Evolutionary conservation across 164 flowering plant species (phyloP).

Genomic region (Tinospora cordifolia): DNA sequence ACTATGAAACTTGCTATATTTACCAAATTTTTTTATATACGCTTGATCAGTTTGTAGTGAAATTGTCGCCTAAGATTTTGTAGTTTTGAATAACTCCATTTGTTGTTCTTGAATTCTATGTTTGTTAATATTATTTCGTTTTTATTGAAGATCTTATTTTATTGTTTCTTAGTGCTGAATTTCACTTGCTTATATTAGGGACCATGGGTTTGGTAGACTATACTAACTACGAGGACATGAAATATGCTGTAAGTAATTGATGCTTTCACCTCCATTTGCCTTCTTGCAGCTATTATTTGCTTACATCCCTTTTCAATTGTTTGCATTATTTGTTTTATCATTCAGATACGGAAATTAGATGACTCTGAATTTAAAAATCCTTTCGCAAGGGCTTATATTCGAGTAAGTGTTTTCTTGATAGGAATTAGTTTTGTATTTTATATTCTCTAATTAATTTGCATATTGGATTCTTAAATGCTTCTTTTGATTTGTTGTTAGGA

Average conservation of each 20-base stretch:
- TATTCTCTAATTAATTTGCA: neutral
- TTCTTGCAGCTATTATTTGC: neutral
- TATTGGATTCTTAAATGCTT: neutral
- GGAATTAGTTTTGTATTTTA: neutral
- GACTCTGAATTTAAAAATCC: constrained; percentile 94
- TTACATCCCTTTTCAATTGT: neutral
- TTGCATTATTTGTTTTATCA: constrained; percentile 4
- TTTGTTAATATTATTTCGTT: neutral
- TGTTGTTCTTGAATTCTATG: neutral
- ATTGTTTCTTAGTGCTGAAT: neutral
- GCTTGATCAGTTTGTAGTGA: neutral
- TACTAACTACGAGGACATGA: constrained; percentile 91
- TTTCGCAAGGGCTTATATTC: constrained; percentile 67
- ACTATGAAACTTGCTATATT: too few species aligned
- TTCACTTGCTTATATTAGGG: constrained; percentile 37
- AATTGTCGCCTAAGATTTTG: neutral
- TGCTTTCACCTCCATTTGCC: neutral
- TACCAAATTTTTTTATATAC: too few species aligned
- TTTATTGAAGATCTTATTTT: neutral
- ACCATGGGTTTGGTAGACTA: constrained; percentile 91
- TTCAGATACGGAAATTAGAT: constrained; percentile 84
- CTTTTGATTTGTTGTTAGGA: neutral
- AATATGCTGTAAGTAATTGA: constrained; percentile 80
- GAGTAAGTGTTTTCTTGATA: constrained; percentile 40
- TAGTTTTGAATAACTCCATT: neutral